Evolutionary conservation across 2,329 filamentous ascomycete genomes (phyloP).

Genomic region (Arthrinium phaeospermum): DNA sequence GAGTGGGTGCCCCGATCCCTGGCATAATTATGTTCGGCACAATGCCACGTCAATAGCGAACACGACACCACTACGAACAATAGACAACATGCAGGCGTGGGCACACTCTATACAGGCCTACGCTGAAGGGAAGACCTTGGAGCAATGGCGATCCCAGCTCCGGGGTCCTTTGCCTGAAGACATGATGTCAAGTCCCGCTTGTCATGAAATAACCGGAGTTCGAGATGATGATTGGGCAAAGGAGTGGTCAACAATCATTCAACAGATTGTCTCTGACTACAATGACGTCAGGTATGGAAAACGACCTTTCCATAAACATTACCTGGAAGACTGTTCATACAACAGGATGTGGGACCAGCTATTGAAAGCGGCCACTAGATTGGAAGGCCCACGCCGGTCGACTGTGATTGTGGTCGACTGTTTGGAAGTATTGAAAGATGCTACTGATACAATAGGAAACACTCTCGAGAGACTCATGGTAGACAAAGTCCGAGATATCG

Average conservation of each 20-base stretch:
- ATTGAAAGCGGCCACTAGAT: background rate
- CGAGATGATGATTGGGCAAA: background rate
- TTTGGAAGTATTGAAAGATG: background rate
- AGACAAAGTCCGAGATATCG: background rate
- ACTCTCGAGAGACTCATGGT: background rate
- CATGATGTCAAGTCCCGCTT: background rate
- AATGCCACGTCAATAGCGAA: too few species aligned
- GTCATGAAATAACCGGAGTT: background rate
- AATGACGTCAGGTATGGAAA: background rate
- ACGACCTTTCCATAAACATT: background rate
- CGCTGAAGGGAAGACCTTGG: background rate
- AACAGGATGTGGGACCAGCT: background rate
- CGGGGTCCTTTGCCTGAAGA: background rate
- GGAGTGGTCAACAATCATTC: background rate
- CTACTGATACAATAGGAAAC: background rate
- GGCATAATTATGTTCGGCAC: too few species aligned
- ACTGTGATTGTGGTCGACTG: background rate
- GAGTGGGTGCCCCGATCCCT: background rate
- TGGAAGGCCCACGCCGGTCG: background rate
- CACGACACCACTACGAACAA: too few species aligned
- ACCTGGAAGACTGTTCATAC: background rate
- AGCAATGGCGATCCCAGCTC: background rate
- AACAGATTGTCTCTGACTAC: background rate
- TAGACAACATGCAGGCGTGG: background rate
- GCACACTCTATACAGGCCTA: background rate